Percentiles rank a stretch among this genome's conserved stretches.
phyloP scores from a whole-genome alignment of 2,329 filamentous ascomycete species.

The Alternaria ethzedia region DNA sequence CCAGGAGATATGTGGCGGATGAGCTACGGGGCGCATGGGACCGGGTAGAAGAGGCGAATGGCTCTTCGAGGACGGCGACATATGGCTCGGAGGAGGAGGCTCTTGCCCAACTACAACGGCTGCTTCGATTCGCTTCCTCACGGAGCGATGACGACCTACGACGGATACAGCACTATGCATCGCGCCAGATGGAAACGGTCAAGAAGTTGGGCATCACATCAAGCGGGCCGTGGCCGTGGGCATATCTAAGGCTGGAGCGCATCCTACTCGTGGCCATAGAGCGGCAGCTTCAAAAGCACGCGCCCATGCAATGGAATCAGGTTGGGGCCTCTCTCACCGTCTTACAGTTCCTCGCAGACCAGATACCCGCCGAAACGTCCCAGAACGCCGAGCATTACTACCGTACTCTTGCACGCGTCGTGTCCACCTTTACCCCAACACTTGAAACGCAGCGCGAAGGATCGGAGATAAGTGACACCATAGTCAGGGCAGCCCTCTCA shows the following conservation, averaged over 20 bases:
- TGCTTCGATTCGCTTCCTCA: conserved; percentile 54
- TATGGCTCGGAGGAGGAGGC: conserved; percentile 50
- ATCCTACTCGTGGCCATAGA: conserved; percentile 47
- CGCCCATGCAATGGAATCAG: conserved; percentile 15
- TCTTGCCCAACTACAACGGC: conserved; percentile 49
- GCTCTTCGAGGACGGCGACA: conserved; percentile 15
- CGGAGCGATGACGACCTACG: conserved; percentile 47
- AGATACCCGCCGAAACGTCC: conserved; percentile 44
- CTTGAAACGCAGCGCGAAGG: conserved; percentile 2
- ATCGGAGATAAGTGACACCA: conserved; percentile 11
- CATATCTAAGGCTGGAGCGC: conserved; percentile 51
- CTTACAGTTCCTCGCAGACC: conserved; percentile 39
- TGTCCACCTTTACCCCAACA: conserved; percentile 18
- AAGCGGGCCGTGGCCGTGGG: conserved; percentile 48
- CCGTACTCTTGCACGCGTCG: conserved; percentile 35
- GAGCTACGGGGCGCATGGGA: conserved; percentile 53
- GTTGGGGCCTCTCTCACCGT: conserved; percentile 22
- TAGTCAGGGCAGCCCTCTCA: conserved; percentile 32
- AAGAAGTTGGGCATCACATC: conserved; percentile 27
- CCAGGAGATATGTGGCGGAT: conserved; percentile 64
- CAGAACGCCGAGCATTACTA: conserved; percentile 42
- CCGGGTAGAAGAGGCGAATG: conserved; percentile 30
- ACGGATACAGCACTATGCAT: conserved; percentile 50
- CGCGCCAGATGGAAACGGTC: conserved; percentile 44
- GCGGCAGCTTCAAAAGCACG: conserved; percentile 20